These are phyloP conservation scores for Micractinium sp. DNA, from an alignment of 139 green algal genomes.

Conservation along the genomic window DNA sequence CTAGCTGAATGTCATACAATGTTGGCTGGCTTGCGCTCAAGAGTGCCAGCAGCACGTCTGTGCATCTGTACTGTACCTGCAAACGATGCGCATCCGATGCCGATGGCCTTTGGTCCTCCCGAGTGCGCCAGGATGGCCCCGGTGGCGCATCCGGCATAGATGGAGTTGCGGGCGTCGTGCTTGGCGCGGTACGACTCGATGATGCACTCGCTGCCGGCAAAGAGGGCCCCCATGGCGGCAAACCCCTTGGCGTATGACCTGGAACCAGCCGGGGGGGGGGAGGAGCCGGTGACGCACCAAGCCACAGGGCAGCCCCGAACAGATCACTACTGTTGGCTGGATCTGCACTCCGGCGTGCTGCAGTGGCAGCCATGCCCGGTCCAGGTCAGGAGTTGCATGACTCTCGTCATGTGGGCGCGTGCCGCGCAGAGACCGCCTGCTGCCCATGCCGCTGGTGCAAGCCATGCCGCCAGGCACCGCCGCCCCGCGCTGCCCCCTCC, in stretches of 20 bases:
- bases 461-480: not conserved
- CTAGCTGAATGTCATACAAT: not conserved
- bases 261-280: not conserved
- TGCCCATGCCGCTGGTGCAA: not conserved
- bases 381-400: not conserved
- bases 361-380: too few species aligned
- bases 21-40: not conserved
- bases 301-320: too few species aligned
- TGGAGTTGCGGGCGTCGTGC: conserved; percentile 90
- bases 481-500: not conserved
- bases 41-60: too few species aligned
- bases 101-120: conserved; percentile 85
- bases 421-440: too few species aligned
- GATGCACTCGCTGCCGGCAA: conserved; percentile 91
- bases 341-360: too few species aligned
- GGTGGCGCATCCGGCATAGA: conserved; percentile 90
- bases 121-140: conserved; percentile 82
- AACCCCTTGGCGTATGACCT: conserved; percentile 94
- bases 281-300: too few species aligned
- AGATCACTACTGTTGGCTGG: too few species aligned
- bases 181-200: conserved; percentile 92
- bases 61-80: too few species aligned
- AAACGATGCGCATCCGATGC: conserved; percentile 88
- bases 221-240: conserved; percentile 89
- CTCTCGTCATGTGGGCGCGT: too few species aligned